Conservation (phyloP, 495 filamentous ascomycete genomes). For the Letharia columbiana region DNA sequence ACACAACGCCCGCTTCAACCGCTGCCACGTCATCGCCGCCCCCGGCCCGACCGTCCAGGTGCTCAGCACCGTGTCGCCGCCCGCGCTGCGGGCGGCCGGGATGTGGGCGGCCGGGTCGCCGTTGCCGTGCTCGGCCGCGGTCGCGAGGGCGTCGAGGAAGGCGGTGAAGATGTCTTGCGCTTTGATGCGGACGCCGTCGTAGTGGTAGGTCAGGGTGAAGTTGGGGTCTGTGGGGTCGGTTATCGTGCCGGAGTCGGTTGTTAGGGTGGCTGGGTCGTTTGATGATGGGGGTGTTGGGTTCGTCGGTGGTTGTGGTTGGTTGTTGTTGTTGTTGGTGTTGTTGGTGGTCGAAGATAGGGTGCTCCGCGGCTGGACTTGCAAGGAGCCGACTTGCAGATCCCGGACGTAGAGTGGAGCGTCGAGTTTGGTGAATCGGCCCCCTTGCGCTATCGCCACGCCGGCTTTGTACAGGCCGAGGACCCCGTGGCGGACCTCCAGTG, state of each 20-base stretch:
- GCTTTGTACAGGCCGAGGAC: neutral
- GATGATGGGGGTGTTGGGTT: no score
- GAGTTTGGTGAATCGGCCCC: neutral
- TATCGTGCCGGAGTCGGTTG: neutral
- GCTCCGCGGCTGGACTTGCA: neutral
- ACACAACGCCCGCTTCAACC: neutral
- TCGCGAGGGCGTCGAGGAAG: neutral
- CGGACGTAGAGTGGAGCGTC: neutral
- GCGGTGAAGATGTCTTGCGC: slow-evolving; percentile 1
- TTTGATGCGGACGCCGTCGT: neutral
- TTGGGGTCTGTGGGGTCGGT: neutral
- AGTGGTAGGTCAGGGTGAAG: neutral
- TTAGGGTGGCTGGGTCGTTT: no score
- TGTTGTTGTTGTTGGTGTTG: no score
- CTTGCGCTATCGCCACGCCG: neutral
- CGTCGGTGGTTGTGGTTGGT: no score
- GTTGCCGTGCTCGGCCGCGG: neutral
- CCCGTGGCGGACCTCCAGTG: neutral
- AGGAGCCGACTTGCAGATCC: neutral
- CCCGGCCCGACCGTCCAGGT: neutral
- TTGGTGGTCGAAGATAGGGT: no score
- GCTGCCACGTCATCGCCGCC: neutral
- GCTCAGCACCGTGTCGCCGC: neutral
- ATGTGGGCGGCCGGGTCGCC: neutral
- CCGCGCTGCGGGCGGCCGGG: neutral